Percentiles rank a stretch among this genome's conserved stretches.
These are phyloP conservation scores for Colletotrichum godetiae DNA, from an alignment of 2,329 filamentous ascomycete species.

Conservation along the genomic window DNA sequence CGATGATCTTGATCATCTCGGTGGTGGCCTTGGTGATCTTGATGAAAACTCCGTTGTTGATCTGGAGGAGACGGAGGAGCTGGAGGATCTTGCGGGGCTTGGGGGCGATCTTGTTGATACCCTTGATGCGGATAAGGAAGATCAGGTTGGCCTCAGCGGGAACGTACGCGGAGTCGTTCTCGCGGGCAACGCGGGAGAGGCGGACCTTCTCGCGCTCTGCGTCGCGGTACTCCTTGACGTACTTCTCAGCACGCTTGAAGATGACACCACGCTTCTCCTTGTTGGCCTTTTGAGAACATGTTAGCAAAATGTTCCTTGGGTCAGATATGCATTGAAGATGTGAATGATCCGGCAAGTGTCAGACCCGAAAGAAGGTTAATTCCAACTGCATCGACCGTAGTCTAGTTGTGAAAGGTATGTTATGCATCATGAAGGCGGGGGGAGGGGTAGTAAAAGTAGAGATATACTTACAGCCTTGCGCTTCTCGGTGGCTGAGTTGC, in stretches of 20 bases:
- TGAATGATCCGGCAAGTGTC: constrained; percentile 62
- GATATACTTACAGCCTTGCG: constrained; percentile 86
- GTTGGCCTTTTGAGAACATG: constrained; percentile 74
- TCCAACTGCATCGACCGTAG: constrained; percentile 95
- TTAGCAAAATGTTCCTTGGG: constrained; percentile 15
- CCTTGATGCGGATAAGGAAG: constrained; percentile 99
- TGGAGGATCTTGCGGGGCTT: constrained; percentile 99
- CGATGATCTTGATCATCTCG: constrained; percentile 98
- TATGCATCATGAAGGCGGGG: constrained; percentile 80
- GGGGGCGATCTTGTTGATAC: constrained; percentile 99
- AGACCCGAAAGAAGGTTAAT: constrained; percentile 99
- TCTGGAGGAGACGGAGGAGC: constrained; percentile 98
- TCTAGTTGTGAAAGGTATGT: constrained; percentile 92
- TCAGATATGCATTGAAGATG: constrained; percentile 34
- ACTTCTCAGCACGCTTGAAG: constrained; percentile 99
- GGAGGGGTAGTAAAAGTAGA: neutral
- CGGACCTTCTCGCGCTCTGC: constrained; percentile 98
- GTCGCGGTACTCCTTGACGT: constrained; percentile 99
- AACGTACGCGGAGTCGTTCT: constrained; percentile 93
- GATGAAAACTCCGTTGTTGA: constrained; percentile 99
- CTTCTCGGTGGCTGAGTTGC: constrained; percentile 82
- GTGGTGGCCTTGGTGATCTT: constrained; percentile 96
- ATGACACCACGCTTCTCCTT: constrained; percentile 99
- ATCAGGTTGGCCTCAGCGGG: constrained; percentile 95
- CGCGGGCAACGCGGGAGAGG: constrained; percentile 88